Conservation (phyloP, 108 stramenopile species). For the Chaetoceros tenuissimus region DNA sequence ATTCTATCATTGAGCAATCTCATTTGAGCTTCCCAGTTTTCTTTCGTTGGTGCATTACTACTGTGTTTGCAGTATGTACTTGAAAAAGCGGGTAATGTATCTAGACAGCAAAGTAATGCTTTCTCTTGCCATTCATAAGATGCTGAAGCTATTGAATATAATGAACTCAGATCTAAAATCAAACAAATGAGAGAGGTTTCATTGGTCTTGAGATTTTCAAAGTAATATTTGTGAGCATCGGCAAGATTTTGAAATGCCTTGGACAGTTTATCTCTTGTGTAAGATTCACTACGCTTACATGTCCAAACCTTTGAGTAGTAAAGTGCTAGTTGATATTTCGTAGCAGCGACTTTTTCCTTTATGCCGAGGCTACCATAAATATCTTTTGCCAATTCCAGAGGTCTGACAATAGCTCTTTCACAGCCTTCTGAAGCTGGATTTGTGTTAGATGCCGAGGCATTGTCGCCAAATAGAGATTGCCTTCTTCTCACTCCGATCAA, state of each 20-base stretch:
- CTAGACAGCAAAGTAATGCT: constrained; percentile 61
- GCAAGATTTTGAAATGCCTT: constrained; percentile 61
- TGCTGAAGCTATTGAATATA: constrained; percentile 61
- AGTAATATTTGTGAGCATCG: constrained; percentile 59
- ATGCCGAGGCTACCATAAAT: constrained; percentile 70
- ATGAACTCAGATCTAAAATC: constrained; percentile 61
- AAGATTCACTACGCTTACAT: constrained; percentile 66
- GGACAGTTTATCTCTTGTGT: constrained; percentile 71
- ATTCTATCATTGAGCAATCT: constrained; percentile 42
- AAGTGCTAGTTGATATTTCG: constrained; percentile 76
- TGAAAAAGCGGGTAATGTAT: constrained; percentile 57
- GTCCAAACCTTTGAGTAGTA: constrained; percentile 75
- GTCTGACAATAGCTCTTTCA: constrained; percentile 67
- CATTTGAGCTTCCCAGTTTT: constrained; percentile 62
- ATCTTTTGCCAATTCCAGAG: constrained; percentile 61
- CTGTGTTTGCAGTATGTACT: constrained; percentile 7
- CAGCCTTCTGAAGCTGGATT: constrained; percentile 43
- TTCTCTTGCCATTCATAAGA: constrained; percentile 60
- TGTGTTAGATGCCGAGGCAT: constrained; percentile 20
- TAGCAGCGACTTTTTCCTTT: constrained; percentile 71
- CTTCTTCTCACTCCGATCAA: constrained; percentile 74
- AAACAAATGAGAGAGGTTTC: constrained; percentile 70
- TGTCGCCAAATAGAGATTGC: constrained; percentile 53
- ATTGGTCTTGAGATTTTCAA: constrained; percentile 34
- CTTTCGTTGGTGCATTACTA: constrained; percentile 1